These are phyloP conservation scores for Lactarius quietus DNA, from an alignment of 768 basidiomycete species.

Conservation along the genomic window DNA sequence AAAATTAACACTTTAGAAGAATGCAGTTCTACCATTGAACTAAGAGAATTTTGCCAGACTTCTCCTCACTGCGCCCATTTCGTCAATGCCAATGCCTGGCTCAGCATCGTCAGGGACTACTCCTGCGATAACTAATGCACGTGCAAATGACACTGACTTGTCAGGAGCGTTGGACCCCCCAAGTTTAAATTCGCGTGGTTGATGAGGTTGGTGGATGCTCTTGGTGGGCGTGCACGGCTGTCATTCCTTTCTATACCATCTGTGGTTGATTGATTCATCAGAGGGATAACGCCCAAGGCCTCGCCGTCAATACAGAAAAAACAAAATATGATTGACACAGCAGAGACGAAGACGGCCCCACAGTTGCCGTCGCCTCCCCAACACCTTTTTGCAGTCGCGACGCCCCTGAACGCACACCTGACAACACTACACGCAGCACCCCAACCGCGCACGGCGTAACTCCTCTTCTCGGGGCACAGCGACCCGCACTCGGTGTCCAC, in stretches of 20 bases:
- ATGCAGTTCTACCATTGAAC: too few species aligned
- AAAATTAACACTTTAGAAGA: too few species aligned
- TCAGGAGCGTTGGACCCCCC: conserved; percentile 52
- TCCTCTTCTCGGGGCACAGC: conserved; percentile 86
- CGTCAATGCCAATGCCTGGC: conserved; percentile 78
- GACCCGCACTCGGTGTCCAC: conserved; percentile 80
- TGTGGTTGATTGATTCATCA: too few species aligned
- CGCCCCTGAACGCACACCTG: conserved; percentile 59
- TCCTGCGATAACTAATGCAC: conserved; percentile 62
- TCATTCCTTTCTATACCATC: too few species aligned
- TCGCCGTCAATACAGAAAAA: conserved; percentile 28
- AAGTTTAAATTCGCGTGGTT: conserved; percentile 84
- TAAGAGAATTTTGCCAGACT: too few species aligned
- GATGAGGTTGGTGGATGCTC: conserved; percentile 70
- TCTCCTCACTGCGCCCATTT: too few species aligned
- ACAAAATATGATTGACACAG: not conserved
- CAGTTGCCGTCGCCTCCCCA: too few species aligned
- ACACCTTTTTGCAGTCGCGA: conserved; percentile 29
- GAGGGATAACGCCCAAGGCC: conserved; percentile 62
- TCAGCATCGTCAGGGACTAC: conserved; percentile 66
- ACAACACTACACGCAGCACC: conserved; percentile 59
- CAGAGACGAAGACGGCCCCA: conserved; percentile 9
- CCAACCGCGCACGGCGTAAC: conserved; percentile 73
- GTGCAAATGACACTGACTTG: conserved; percentile 71
- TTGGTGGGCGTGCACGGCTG: conserved; percentile 64